A percentile compares a stretch with the other conserved stretches of the same genome.
Conservation (phyloP, 805 yeast species). For the Babjeviella inositovora region DNA sequence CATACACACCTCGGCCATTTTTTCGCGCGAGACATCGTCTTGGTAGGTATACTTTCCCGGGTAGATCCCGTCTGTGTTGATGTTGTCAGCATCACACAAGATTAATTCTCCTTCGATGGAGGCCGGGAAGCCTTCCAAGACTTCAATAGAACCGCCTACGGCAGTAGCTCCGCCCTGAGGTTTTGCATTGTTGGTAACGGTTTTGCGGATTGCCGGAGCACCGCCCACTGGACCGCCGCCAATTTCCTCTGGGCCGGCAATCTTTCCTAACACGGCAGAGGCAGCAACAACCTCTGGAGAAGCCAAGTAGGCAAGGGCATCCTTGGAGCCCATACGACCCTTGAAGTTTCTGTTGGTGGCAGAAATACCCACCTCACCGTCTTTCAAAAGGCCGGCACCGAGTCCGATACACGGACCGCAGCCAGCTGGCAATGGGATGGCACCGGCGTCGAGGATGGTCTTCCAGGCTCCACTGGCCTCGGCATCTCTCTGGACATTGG, state of each 20-base stretch:
- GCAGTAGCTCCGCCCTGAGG: slow-evolving; percentile 12
- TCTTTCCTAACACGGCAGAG: slow-evolving; percentile 87
- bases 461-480: slow-evolving; percentile 89
- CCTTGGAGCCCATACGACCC: slow-evolving; percentile 98
- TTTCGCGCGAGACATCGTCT: slow-evolving; percentile 87
- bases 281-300: slow-evolving; percentile 99
- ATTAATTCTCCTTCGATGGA: slow-evolving; percentile 82
- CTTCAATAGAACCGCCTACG: slow-evolving; percentile 39
- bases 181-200: slow-evolving; percentile 13
- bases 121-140: slow-evolving; percentile 83
- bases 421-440: slow-evolving; percentile 91
- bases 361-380: slow-evolving; percentile 95
- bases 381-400: slow-evolving; percentile 85
- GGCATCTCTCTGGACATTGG: slow-evolving; percentile 86
- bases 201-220: slow-evolving; percentile 24
- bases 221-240: slow-evolving; percentile 35
- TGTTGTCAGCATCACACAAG: slow-evolving; percentile 90
- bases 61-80: slow-evolving; percentile 96
- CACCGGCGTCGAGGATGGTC: slow-evolving; percentile 79
- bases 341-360: slow-evolving; percentile 98
- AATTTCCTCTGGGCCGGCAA: slow-evolving; percentile 84
- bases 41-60: slow-evolving; percentile 99
- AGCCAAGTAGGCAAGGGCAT: slow-evolving; percentile 89
- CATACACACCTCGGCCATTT: slow-evolving; percentile 99
- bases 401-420: slow-evolving; percentile 99